A percentile compares a stretch with the other conserved stretches of the same genome.
Conservation (phyloP, 2,329 filamentous ascomycete species). For the Curvularia hawaiiensis region DNA sequence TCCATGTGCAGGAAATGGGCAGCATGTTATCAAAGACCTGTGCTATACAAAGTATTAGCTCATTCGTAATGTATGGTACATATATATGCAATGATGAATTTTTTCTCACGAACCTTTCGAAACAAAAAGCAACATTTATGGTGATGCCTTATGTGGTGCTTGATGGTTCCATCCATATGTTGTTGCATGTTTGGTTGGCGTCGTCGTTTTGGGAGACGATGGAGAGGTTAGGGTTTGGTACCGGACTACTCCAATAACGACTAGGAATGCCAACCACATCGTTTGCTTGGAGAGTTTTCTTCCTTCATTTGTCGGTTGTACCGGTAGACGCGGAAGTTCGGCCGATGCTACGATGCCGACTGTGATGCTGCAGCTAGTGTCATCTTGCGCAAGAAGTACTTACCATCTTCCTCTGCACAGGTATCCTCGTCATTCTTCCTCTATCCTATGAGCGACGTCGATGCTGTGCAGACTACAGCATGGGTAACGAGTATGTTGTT, state of each 20-base stretch:
- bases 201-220: neutral
- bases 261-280: neutral
- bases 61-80: constrained; percentile 41
- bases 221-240: neutral
- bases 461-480: neutral
- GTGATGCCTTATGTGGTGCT: neutral
- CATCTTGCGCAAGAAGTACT: neutral
- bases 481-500: neutral
- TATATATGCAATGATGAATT: constrained; percentile 19
- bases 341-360: neutral
- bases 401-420: neutral
- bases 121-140: constrained; percentile 6
- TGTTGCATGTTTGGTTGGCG: neutral
- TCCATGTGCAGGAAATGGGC: neutral
- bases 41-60: constrained; percentile 11
- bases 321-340: neutral
- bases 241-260: neutral
- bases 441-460: neutral
- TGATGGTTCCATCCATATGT: neutral
- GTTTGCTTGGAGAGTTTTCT: neutral
- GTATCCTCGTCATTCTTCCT: neutral
- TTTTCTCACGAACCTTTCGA: constrained; percentile 2
- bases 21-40: neutral
- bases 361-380: neutral
- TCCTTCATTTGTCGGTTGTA: neutral